Evolutionary conservation across 2,329 filamentous ascomycete species (phyloP), one percentile per base, ranked within the genome.

Genomic region (Alternaria postmessia): DNA sequence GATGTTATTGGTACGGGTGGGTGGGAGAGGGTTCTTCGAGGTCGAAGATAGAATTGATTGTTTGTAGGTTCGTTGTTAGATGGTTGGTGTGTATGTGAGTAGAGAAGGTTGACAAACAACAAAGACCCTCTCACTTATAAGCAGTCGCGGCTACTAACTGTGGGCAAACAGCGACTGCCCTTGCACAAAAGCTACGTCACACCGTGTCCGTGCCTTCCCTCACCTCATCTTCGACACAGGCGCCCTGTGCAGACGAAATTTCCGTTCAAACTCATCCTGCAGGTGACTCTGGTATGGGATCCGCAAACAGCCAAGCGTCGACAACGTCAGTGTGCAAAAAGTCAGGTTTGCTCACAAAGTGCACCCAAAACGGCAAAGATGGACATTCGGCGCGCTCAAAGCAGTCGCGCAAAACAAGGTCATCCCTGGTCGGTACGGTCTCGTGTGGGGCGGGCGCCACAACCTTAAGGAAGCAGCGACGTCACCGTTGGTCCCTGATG

Each of bases 31-130:
- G 6, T 12, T 1, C 28, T 30, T 30, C 28, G 28, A 30, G 28
- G 28, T 30, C 11, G 28, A 30, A 30, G 28, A 3, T 30, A 30
- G 28, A 30, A 24, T 16, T 38, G 16, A n/a, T 1, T 51, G 49
- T 41, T 41, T 26, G 34, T 51, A 51, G 32, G 49, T 51, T 26
- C 32, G 34, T 24, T 39, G 32, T 18, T 39, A 51, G 16, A 47
- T 47, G 11, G 34, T 39, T 20, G 49, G 16, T 36, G 14, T 36
- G 28, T 41, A 26, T 16, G 22, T 51, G 34, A 16, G 7, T n/a
- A 36, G 16, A 16, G 36, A 16, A 20, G 5, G 16, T 14, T 65
- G 38, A 85, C 85, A 0, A 85, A 87, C 66, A 41, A 20, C 38
- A 41, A 41, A 85, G 85, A 39, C 38, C 0, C 79, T 71, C 43